Base-by-base conservation (phyloP, 306 rosid genomes). In the Fagus sylvatica region DNA sequence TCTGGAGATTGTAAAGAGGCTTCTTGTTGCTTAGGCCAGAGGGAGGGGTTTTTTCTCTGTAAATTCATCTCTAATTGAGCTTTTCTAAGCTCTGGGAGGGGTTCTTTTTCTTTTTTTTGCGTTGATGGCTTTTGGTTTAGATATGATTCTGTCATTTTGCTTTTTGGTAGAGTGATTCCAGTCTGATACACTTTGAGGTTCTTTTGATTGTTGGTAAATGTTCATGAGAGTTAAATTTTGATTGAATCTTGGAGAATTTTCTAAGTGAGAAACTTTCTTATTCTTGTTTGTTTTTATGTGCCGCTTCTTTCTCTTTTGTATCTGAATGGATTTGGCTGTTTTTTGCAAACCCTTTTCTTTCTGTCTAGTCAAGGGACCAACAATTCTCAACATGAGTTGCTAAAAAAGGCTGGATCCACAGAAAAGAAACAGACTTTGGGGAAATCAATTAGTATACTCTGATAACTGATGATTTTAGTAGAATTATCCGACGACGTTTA, bases 1-100 rank as follows among this genome's bases (percentile, higher is more conserved):
- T 81, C 78, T 65, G 48, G 67, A 12, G 69, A 53, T 54, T 82
- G 76, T 71, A 59, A 77, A 82, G 72, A 67, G 32, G 43, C 43
- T 74, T 71, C 8, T 69, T 4, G 53, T 56, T 57, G 7, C 6
- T 77, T 13, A 57, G 15, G 34, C 64, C 64, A 28, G 30, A 28
- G 64, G 7, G 34, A 40, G 71, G 28, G 28, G 5, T 76, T 48
- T 76, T 48, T 74, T 64, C 34, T 71, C 36, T 34, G 71, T 39
- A 78, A 48, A 16, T 65, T 65, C 46, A 17, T 65, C 71, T 37
- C 56, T 46, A 46, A 13, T 48, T 11, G 57, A 69, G 74, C 56
- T 69, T 30, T 68, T 22, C 72, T 68, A 34, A 68, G 72, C 53
- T 19, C 53, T 7, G 48, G 13, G 78, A 74, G 70, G 78, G 30